These are phyloP conservation scores for Penicillium canariense DNA, from an alignment of 495 filamentous ascomycete species.

Conservation along the genomic window DNA sequence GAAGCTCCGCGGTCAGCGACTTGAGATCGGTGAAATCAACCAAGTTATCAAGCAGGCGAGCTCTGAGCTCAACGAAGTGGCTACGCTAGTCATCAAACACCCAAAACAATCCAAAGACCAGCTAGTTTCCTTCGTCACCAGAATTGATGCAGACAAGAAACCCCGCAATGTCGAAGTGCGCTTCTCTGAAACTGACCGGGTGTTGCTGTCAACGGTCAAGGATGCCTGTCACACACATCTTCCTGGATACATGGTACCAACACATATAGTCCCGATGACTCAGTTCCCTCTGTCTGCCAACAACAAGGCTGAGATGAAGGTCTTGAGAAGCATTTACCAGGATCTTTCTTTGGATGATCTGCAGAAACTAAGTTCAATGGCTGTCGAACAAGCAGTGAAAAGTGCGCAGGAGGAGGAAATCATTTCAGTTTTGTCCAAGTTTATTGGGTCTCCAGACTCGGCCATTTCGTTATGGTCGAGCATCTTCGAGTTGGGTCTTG, in stretches of 20 bases:
- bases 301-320: conserved; percentile 51
- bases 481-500: conserved; percentile 78
- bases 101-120: conserved; percentile 42
- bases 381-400: conserved; percentile 30
- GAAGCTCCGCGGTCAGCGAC: conserved; percentile 73
- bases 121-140: conserved; percentile 41
- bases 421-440: conserved; percentile 46
- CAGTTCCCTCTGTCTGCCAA: conserved; percentile 40
- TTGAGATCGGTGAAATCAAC: conserved; percentile 76
- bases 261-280: conserved; percentile 45
- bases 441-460: conserved; percentile 39
- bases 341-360: conserved; percentile 52
- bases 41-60: conserved; percentile 46
- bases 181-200: conserved; percentile 9
- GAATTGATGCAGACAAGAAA: conserved; percentile 11
- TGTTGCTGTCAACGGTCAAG: conserved; percentile 28
- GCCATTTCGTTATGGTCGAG: conserved; percentile 56
- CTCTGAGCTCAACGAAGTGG: conserved; percentile 33
- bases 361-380: conserved; percentile 48
- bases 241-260: conserved; percentile 56
- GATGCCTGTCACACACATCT: conserved; percentile 39
- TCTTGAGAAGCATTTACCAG: conserved; percentile 52
- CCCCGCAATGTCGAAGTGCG: conserved; percentile 14
- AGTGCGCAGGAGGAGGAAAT: conserved; percentile 46
- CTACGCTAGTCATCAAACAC: conserved; percentile 43